phyloP scores from a whole-genome alignment of 139 green algal species.

The Volvox reticuliferus region DNA sequence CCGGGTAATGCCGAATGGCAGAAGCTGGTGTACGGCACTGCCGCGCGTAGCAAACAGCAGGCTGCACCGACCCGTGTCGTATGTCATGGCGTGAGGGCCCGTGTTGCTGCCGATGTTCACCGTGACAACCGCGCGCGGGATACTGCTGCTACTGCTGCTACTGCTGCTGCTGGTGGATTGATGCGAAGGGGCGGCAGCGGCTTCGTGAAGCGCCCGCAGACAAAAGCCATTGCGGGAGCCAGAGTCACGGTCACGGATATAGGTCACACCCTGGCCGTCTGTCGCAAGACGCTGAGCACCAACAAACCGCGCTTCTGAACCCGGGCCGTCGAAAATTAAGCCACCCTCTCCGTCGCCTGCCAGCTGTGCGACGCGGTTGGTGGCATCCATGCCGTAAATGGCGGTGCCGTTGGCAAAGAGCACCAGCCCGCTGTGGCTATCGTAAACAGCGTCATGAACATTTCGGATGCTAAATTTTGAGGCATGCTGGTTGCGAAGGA shows the following conservation, averaged over 20 bases:
- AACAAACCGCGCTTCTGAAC: neutral
- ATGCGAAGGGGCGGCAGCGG: neutral
- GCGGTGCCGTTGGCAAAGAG: neutral
- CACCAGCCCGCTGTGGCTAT: neutral
- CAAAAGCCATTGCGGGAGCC: constrained; percentile 20
- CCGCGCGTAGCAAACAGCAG: constrained; percentile 15
- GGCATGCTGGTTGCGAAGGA: neutral
- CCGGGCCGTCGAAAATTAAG: neutral
- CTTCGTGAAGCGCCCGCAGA: constrained; percentile 7
- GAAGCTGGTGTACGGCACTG: neutral
- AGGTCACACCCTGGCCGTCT: neutral
- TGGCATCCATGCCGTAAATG: constrained; percentile 9
- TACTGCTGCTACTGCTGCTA: neutral
- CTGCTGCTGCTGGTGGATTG: too few relatives aligned
- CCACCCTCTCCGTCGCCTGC: neutral
- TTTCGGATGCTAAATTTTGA: neutral
- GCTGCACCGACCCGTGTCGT: neutral
- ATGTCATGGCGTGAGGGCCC: neutral
- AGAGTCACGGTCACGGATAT: constrained; percentile 15
- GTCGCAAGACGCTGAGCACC: constrained; percentile 2
- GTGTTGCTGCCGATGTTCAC: neutral
- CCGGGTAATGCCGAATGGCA: constrained; percentile 1
- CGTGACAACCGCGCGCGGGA: neutral
- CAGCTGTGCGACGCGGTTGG: neutral
- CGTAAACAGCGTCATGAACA: neutral